Conservation (phyloP, 257 asterid species). For the Nicotiana tomentosiformis region DNA sequence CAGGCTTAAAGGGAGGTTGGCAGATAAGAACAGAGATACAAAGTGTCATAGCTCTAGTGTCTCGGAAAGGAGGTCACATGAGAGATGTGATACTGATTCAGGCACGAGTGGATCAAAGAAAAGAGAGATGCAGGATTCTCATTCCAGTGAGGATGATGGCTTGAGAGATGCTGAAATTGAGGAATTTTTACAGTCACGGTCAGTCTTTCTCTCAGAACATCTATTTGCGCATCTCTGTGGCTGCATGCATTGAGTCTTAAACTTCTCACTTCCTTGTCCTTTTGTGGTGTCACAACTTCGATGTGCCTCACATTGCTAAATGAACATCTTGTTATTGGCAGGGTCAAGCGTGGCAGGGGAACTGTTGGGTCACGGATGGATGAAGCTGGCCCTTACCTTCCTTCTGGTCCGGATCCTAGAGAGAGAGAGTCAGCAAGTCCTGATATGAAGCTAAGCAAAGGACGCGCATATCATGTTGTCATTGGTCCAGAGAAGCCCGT, state of each 20-base stretch:
- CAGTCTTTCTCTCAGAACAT: conserved; percentile 5
- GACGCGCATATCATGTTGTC: conserved; percentile 16
- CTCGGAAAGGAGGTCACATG: conserved; percentile 32
- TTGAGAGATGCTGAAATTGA: conserved; percentile 78
- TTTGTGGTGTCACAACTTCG: not conserved
- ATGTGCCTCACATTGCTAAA: not conserved
- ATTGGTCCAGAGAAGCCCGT: conserved; percentile 69
- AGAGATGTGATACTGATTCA: conserved; percentile 27
- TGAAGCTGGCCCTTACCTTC: conserved; percentile 85
- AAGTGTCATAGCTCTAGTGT: conserved; percentile 30
- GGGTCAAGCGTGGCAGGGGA: conserved; percentile 94
- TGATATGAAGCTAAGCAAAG: conserved; percentile 26
- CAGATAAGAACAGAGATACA: conserved; percentile 25
- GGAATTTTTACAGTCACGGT: conserved; percentile 74
- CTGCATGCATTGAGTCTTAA: not conserved
- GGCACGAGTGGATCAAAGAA: conserved; percentile 39
- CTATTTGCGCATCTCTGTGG: not conserved
- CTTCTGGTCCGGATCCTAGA: conserved; percentile 33
- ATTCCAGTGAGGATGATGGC: conserved; percentile 43
- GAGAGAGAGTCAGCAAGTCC: conserved; percentile 13
- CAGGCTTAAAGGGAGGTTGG: conserved; percentile 36
- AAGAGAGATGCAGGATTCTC: conserved; percentile 27
- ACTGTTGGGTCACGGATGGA: conserved; percentile 93
- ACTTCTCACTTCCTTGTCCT: not conserved
- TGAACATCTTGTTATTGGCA: conserved; percentile 22